These are phyloP conservation scores for Epichloe bromicola DNA, from an alignment of 2,329 filamentous ascomycete species.

Conservation along the genomic window DNA sequence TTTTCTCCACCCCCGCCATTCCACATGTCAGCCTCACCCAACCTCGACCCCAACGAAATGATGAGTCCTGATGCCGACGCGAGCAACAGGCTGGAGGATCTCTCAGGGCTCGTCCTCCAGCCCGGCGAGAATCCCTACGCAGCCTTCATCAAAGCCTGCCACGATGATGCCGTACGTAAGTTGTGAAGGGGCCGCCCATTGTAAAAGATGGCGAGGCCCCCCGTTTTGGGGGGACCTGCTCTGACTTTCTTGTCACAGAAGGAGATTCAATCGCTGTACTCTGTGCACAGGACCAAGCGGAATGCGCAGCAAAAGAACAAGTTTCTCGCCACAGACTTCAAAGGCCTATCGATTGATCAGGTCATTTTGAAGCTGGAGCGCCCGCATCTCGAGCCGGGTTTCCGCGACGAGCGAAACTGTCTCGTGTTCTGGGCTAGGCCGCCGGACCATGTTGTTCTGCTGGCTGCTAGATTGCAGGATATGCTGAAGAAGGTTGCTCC, in stretches of 20 bases:
- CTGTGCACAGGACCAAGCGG: constrained; percentile 58
- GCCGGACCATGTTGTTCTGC: constrained; percentile 51
- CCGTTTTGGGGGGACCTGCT: too few species aligned
- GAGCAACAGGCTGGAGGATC: constrained; percentile 39
- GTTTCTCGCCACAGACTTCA: constrained; percentile 55
- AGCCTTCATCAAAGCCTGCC: constrained; percentile 54
- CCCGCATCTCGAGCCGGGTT: constrained; percentile 50
- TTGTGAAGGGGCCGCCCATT: too few species aligned
- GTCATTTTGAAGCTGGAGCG: constrained; percentile 59
- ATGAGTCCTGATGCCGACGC: constrained; percentile 18
- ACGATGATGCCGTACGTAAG: constrained; percentile 46
- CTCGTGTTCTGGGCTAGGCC: constrained; percentile 83
- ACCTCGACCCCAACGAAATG: neutral
- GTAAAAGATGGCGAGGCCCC: too few species aligned
- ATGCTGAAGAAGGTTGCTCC: constrained; percentile 52
- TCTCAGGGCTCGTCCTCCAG: constrained; percentile 36
- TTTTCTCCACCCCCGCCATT: neutral
- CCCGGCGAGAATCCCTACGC: constrained; percentile 62
- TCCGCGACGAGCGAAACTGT: constrained; percentile 65
- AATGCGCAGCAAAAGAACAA: constrained; percentile 65
- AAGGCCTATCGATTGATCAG: constrained; percentile 61
- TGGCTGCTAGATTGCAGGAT: constrained; percentile 58
- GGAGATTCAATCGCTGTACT: constrained; percentile 60
- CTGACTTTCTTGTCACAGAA: constrained; percentile 26
- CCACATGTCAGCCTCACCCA: neutral